Base-by-base conservation (phyloP, 2,329 filamentous ascomycete species). In the Dichotomopilus funicola region DNA sequence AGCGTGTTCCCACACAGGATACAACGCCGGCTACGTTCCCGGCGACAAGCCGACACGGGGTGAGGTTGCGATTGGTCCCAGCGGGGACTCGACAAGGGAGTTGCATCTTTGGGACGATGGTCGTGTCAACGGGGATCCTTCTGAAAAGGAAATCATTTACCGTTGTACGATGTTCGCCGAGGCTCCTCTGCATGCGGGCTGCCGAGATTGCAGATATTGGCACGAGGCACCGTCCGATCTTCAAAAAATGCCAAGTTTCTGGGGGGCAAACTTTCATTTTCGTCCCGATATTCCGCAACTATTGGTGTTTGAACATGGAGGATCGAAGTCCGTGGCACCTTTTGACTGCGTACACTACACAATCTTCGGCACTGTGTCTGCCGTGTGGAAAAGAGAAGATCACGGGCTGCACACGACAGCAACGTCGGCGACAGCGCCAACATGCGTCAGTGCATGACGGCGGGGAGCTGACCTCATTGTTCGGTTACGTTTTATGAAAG, bases 161-260 rank as follows among this genome's bases (percentile, higher is more conserved):
- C 6, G 45, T 42, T 34, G 47, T 46, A 54, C 13, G 51, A 37
- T 53, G 54, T 49, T 49, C 51, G 45, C 54, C 46, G 49, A 51
- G 50, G 41, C 45, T 31, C 13, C 45, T 31, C 54, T 55, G 56
- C 53, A 57, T 51, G 56, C 49, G 46, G 19, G 37, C 40, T 58
- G 56, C 59, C 59, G 59, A 59, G 46, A 57, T 59, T 58, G 53
- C 51, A 56, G 53, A 44, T 53, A 50, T 33, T 49, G 44, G 45
- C 44, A 50, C 13, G 35, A 48, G 49, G 51, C 19, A 49, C 47
- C 27, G 47, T 51, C 41, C 55, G 38, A 48, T n/a, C 42, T 47
- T 42, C 35, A 27, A 27, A 27, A 27, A 27, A 27, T 27, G 19
- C 19, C 19, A 27, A 27, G 19, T 3, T 27, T 27, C 19, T 27